A percentile compares a stretch with the other conserved stretches of the same genome.
Evolutionary conservation across 2,329 filamentous ascomycete species (phyloP).

Genomic region (Tolypocladium tropicale): DNA sequence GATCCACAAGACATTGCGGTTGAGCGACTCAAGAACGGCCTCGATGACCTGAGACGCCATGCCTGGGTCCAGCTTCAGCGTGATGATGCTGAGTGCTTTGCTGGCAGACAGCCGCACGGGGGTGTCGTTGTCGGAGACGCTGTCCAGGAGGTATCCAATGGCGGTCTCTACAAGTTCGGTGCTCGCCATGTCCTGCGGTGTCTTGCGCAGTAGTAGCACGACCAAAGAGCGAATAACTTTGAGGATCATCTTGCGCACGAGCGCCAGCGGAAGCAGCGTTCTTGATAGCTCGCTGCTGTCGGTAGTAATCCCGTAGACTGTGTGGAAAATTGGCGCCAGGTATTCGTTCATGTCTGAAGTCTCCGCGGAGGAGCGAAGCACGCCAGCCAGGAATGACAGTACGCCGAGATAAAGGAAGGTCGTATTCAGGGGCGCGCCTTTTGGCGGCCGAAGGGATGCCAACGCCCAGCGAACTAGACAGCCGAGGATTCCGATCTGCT

Average conservation of each 20-base stretch:
- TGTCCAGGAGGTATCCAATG: slow-evolving; percentile 71
- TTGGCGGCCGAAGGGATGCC: slow-evolving; percentile 39
- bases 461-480: slow-evolving; percentile 64
- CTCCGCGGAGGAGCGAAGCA: slow-evolving; percentile 59
- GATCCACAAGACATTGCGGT: slow-evolving; percentile 45
- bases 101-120: slow-evolving; percentile 84
- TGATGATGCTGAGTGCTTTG: slow-evolving; percentile 82
- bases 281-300: slow-evolving; percentile 36
- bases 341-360: slow-evolving; percentile 64
- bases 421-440: slow-evolving; percentile 27
- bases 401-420: slow-evolving; percentile 72
- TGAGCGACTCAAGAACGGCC: slow-evolving; percentile 65
- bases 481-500: slow-evolving; percentile 58
- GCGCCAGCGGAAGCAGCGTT: slow-evolving; percentile 58
- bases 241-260: slow-evolving; percentile 71
- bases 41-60: slow-evolving; percentile 85
- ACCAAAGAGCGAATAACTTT: slow-evolving; percentile 74
- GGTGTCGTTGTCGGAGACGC: slow-evolving; percentile 77
- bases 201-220: slow-evolving; percentile 51
- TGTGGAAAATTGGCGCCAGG: slow-evolving; percentile 54
- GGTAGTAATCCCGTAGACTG: slow-evolving; percentile 49
- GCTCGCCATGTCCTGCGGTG: slow-evolving; percentile 27
- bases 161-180: slow-evolving; percentile 62
- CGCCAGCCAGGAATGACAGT: slow-evolving; percentile 67
- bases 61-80: slow-evolving; percentile 64